phyloP scores from a whole-genome alignment of 1,284 basidiomycete genomes.

The Pseudozyma thailandica region DNA sequence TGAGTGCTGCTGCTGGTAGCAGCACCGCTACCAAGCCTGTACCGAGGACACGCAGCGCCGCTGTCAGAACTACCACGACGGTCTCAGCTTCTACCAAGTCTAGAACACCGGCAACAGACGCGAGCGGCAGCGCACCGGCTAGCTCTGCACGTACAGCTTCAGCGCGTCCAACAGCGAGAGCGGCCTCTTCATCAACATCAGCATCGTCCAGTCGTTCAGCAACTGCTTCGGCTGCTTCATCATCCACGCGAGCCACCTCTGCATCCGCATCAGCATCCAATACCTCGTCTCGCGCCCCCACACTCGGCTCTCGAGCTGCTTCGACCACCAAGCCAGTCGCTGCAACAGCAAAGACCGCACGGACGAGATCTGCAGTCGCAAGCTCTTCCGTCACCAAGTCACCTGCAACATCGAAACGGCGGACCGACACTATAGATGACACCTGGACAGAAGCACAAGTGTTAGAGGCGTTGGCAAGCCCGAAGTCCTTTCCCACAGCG shows the following conservation, averaged over 20 bases:
- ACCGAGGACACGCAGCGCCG: slow-evolving; percentile 13
- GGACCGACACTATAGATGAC: background rate
- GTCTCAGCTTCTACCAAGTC: background rate
- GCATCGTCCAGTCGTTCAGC: slow-evolving; percentile 21
- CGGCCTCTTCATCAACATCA: slow-evolving; percentile 10
- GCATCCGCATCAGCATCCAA: slow-evolving; percentile 4
- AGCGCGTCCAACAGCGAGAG: background rate
- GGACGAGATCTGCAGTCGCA: background rate
- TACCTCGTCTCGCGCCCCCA: slow-evolving; percentile 10
- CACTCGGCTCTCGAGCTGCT: background rate
- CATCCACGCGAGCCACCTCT: slow-evolving; percentile 19
- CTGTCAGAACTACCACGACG: background rate
- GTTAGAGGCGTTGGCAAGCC: slow-evolving; percentile 18
- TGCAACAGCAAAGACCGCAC: background rate
- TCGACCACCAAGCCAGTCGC: slow-evolving; percentile 4
- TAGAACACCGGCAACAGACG: background rate
- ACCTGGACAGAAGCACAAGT: slow-evolving; percentile 29
- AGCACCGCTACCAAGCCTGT: slow-evolving; percentile 8
- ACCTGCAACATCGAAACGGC: background rate
- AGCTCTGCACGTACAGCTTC: slow-evolving; percentile 11
- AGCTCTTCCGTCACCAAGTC: slow-evolving; percentile 4
- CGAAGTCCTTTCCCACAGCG: slow-evolving; percentile 1
- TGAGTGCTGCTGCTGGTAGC: slow-evolving; percentile 2
- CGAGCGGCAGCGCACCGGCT: background rate
- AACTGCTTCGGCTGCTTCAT: slow-evolving; percentile 3